Base-by-base conservation (phyloP, 179 eudicot species). In the Gypsophila paniculata region DNA sequence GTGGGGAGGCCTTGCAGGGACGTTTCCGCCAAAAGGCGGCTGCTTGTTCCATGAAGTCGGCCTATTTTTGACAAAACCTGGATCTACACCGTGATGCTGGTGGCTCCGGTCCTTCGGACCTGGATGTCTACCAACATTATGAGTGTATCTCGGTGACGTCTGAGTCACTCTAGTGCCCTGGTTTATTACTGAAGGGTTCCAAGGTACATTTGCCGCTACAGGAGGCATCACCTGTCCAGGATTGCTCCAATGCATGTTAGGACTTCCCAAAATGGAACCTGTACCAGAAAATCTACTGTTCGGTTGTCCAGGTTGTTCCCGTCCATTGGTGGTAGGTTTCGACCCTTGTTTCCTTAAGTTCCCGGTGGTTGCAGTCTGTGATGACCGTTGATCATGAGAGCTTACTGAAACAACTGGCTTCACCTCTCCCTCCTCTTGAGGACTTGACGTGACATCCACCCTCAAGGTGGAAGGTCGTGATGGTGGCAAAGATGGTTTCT, bases 351-450 rank as follows among this genome's bases (percentile, higher is more conserved):
- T 73, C 21, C 68, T 25, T 52, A 77, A 61, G 73, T 62, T 46
- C 52, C 73, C 74, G 62, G 57, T 71, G 65, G 68, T 74, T 17
- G 70, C 42, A 52, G 75, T 70, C 54, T 44, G 69, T 48, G 75
- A 68, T 22, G 74, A 53, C 38, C 82, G 86, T 57, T 69, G 72
- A 36, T 74, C 70, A 21, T 65, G 80, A 10, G 72, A 65, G 71
- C 65, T 82, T 42, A 70, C 69, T 65, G 86, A 73, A 55, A 77
- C 65, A 44, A 61, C 51, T 10, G 73, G 77, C 58, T 69, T 76
- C 22, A 81, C 73, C 75, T 84, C 91, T 51, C 87, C 86, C 39
- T 80, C 84, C 76, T 82, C 82, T 19, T 72, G 86, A n/a, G 84
- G 62, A 65, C 83, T 87, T 18, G 83, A 74, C 44, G 86, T 72